Evolutionary conservation across 1,139 yeast species (phyloP).

Genomic region (Spencermartinsiella ligniputridi): DNA sequence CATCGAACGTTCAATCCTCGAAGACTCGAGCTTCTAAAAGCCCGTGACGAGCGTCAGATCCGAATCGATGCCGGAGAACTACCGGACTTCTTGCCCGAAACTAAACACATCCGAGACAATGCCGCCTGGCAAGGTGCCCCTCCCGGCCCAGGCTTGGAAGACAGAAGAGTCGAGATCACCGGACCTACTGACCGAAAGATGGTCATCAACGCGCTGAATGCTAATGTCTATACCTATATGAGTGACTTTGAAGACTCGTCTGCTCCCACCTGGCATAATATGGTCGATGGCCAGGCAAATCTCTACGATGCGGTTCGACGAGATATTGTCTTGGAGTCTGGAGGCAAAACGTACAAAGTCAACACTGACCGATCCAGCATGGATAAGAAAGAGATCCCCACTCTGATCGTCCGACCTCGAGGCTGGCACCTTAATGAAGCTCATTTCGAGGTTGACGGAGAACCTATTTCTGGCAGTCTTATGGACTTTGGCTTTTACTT

Average conservation of each 20-base stretch:
- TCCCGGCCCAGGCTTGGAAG: conserved; percentile 70
- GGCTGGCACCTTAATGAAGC: conserved; percentile 82
- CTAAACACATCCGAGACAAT: conserved; percentile 65
- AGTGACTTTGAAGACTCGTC: conserved; percentile 93
- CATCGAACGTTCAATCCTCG: conserved; percentile 66
- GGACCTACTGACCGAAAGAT: conserved; percentile 78
- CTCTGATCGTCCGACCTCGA: conserved; percentile 77
- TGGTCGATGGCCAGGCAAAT: conserved; percentile 87
- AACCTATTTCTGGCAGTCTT: conserved; percentile 67
- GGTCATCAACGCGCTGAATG: conserved; percentile 90
- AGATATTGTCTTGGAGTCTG: conserved; percentile 61
- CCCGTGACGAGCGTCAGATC: conserved; percentile 56
- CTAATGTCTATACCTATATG: conserved; percentile 89
- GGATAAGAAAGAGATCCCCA: conserved; percentile 50
- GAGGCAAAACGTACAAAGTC: conserved; percentile 56
- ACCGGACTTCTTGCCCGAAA: conserved; percentile 73
- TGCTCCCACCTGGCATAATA: conserved; percentile 91
- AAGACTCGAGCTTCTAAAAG: conserved; percentile 56
- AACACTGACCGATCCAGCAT: conserved; percentile 36
- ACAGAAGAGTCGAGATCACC: conserved; percentile 42
- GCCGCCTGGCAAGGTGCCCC: conserved; percentile 77
- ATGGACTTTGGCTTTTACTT: conserved; percentile 77
- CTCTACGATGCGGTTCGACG: conserved; percentile 81
- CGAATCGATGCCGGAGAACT: conserved; percentile 62
- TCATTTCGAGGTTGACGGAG: conserved; percentile 70